A percentile compares a stretch with the other conserved stretches of the same genome.
Conservation (phyloP, 192 early-diverging fungal species). For the Coemansia umbellata region DNA sequence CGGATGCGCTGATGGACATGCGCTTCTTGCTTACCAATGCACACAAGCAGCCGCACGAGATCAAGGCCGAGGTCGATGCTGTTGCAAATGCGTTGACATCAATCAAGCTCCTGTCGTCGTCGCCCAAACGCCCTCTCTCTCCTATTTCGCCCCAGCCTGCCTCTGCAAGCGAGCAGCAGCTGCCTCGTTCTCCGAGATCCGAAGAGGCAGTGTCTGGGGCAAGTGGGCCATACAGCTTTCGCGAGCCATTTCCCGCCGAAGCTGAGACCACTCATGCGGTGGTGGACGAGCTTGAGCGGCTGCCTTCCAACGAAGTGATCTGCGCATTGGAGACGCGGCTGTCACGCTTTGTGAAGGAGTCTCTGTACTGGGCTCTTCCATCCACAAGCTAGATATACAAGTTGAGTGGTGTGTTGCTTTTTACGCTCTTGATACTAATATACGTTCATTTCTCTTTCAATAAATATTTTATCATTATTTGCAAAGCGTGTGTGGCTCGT, state of each 20-base stretch:
- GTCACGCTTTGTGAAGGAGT: slow-evolving; percentile 51
- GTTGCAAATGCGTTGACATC: slow-evolving; percentile 44
- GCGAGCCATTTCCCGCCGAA: slow-evolving; percentile 12
- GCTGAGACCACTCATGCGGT: slow-evolving; percentile 16
- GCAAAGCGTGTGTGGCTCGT: too few species aligned
- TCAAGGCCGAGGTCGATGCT: slow-evolving; percentile 48
- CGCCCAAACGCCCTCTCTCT: slow-evolving; percentile 18
- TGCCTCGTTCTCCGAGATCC: not conserved
- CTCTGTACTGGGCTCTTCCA: slow-evolving; percentile 47
- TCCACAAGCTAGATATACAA: slow-evolving; percentile 20
- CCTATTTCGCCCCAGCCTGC: slow-evolving; percentile 1
- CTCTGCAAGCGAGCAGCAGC: not conserved
- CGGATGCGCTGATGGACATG: slow-evolving; percentile 71
- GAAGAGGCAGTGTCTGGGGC: not conserved
- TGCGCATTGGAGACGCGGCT: slow-evolving; percentile 45
- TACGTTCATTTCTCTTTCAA: not conserved
- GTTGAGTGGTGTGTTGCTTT: not conserved
- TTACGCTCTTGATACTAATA: not conserved
- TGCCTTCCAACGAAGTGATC: slow-evolving; percentile 49
- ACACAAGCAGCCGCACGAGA: slow-evolving; percentile 51
- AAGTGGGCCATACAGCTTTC: slow-evolving; percentile 8
- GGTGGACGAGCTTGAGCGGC: slow-evolving; percentile 40
- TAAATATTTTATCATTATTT: too few species aligned
- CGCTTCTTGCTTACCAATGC: slow-evolving; percentile 48
- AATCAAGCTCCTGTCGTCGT: slow-evolving; percentile 44